Base-by-base conservation (phyloP, 2,329 filamentous ascomycete genomes). In the Aspergillus unguis region DNA sequence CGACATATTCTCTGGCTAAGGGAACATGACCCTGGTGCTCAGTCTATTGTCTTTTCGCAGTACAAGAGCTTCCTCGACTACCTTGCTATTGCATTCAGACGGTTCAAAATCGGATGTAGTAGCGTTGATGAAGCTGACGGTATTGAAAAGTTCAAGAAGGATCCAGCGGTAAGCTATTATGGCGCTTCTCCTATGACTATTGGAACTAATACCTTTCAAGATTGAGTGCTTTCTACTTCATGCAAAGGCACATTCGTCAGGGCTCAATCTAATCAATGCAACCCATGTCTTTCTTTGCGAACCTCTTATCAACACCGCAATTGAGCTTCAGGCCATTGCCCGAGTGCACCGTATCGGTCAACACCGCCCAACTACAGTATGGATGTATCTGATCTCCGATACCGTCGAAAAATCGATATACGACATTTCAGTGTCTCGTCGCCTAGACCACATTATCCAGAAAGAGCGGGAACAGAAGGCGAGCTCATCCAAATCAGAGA, bases 281-380 rank as follows among this genome's bases (percentile, higher is more conserved):
- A 96, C 85, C 44, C 91, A 97, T 66, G 91, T 97, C 1, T 95
- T 97, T 65, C 80, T 99, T 4, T 96, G 91, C 68, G 94, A 99
- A 67, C 94, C 94, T 2, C 77, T 97, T 3, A 84, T 97, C 61
- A 96, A 97, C 66, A 92, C 92, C 0, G 91, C 92, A 0, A 84
- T 99, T 11, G 94, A 97, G 71, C 79, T 97, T 7, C 94, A 99
- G 70, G 92, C 92, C 10, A 95, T 97, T 64, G 92, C 92, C 1
- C 87, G 94, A 51, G 92, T 99, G 1, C 91, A 99, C 67, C 85
- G 94, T 33, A 99, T 99, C 58, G 94, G 94, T 0, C 94, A 97
- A 71, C 80, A 86, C 58, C 85, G 88, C 47, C 81, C 88, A 59
- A 99, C 94, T 0, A 96, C 90, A 0, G 91, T 97, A 1, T 97